phyloP scores from a whole-genome alignment of 345 rosid species.

The Sonneratia caseolaris region DNA sequence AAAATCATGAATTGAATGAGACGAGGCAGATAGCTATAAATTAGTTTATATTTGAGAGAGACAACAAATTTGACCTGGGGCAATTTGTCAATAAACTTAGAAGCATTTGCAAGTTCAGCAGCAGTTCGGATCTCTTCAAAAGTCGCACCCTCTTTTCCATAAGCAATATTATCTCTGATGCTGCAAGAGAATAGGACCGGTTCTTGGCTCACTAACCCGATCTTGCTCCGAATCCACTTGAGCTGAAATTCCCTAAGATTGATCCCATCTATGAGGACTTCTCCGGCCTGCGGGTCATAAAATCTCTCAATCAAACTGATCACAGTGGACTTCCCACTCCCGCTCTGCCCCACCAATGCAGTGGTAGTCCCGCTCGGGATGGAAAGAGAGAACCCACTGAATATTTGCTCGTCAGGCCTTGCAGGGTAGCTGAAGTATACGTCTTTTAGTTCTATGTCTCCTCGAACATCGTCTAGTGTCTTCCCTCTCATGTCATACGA shows the following conservation, averaged over 20 bases:
- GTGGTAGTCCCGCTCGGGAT: slow-evolving; percentile 25
- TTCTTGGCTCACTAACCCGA: slow-evolving; percentile 36
- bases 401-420: slow-evolving; percentile 27
- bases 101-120: slow-evolving; percentile 29
- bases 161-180: slow-evolving; percentile 30
- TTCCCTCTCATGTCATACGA: slow-evolving; percentile 20
- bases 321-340: slow-evolving; percentile 38
- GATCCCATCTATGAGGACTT: slow-evolving; percentile 24
- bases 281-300: slow-evolving; percentile 27
- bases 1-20: background rate
- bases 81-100: slow-evolving; percentile 32
- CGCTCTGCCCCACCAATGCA: slow-evolving; percentile 38
- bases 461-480: slow-evolving; percentile 19
- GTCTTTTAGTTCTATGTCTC: slow-evolving; percentile 26
- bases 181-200: slow-evolving; percentile 30
- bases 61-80: slow-evolving; percentile 17
- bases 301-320: slow-evolving; percentile 32
- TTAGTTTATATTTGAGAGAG: background rate
- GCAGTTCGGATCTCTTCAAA: slow-evolving; percentile 26
- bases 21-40: too few species aligned
- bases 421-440: slow-evolving; percentile 31
- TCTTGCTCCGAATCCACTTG: slow-evolving; percentile 29
- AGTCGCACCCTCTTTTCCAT: slow-evolving; percentile 28
- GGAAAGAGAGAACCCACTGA: slow-evolving; percentile 24
- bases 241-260: slow-evolving; percentile 30